Conservation (phyloP, 2,329 filamentous ascomycete genomes). For the Colletotrichum ledebouriae region DNA sequence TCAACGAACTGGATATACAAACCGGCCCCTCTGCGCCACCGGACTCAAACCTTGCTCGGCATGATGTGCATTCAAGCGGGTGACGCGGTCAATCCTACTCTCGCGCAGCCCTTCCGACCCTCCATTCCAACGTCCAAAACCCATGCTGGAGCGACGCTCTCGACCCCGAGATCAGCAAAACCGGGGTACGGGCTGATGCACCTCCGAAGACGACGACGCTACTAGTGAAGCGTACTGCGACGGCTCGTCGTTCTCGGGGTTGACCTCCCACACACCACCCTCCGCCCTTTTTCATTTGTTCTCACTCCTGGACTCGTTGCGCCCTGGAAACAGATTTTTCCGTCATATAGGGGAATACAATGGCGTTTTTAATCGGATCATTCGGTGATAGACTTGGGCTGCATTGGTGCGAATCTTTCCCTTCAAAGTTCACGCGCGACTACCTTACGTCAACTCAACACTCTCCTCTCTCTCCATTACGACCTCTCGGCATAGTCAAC, state of each 20-base stretch:
- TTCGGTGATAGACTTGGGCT: constrained; percentile 30
- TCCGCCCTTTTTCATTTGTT: background rate
- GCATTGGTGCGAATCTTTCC: constrained; percentile 26
- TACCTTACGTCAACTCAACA: constrained; percentile 10
- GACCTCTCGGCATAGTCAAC: background rate
- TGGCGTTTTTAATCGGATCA: constrained; percentile 21
- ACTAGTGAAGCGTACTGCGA: constrained; percentile 12
- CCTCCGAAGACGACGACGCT: background rate
- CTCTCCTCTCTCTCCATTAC: constrained; percentile 1
- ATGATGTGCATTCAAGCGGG: constrained; percentile 22
- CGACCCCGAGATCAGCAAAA: constrained; percentile 31
- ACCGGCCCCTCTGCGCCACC: constrained; percentile 13
- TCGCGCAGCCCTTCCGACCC: constrained; percentile 32
- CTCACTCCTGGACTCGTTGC: constrained; percentile 23
- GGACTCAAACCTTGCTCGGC: constrained; percentile 1
- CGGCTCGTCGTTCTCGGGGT: constrained; percentile 10
- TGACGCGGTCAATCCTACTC: constrained; percentile 36
- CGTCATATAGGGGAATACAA: constrained; percentile 25
- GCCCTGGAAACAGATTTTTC: constrained; percentile 1
- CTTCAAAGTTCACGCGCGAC: constrained; percentile 11
- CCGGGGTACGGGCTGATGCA: constrained; percentile 8
- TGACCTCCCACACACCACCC: constrained; percentile 2
- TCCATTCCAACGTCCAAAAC: constrained; percentile 16
- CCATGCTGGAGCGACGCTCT: constrained; percentile 4
- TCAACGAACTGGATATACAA: background rate